Conservation (phyloP, 108 stramenopile species). For the Cyclotella cryptica region DNA sequence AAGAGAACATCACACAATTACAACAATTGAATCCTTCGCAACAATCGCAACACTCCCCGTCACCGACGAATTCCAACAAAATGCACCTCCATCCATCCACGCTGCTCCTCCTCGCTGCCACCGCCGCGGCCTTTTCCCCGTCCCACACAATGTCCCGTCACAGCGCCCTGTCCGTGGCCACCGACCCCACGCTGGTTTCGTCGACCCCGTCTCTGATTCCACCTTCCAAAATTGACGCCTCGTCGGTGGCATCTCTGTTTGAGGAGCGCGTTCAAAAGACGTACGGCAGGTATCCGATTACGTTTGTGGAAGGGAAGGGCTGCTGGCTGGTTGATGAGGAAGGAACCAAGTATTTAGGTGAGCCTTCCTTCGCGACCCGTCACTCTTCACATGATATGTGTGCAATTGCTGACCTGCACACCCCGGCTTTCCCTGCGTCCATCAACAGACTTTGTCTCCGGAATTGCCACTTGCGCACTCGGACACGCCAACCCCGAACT, state of each 20-base stretch:
- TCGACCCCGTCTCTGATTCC: constrained; percentile 29
- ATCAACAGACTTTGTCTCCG: constrained; percentile 87
- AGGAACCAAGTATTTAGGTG: constrained; percentile 83
- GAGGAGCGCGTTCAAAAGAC: constrained; percentile 80
- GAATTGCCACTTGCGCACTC: constrained; percentile 96
- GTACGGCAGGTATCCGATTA: constrained; percentile 89
- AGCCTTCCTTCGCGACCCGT: neutral
- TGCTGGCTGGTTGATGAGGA: constrained; percentile 81
- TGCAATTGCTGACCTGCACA: neutral
- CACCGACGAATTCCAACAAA: neutral
- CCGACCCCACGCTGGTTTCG: constrained; percentile 13
- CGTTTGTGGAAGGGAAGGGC: constrained; percentile 83
- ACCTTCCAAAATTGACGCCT: constrained; percentile 41
- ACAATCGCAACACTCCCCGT: no score
- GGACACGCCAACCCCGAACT: constrained; percentile 91
- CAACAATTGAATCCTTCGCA: no score
- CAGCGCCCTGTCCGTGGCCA: neutral
- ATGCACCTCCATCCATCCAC: neutral
- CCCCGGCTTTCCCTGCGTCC: no score
- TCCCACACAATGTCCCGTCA: neutral
- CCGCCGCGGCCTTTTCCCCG: constrained; percentile 3
- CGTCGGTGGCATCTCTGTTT: constrained; percentile 52
- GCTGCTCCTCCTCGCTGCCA: constrained; percentile 1
- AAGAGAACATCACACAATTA: no score
- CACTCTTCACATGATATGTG: neutral